phyloP scores from a whole-genome alignment of 2,329 filamentous ascomycete species.

The Phyllosticta capitalensis region DNA sequence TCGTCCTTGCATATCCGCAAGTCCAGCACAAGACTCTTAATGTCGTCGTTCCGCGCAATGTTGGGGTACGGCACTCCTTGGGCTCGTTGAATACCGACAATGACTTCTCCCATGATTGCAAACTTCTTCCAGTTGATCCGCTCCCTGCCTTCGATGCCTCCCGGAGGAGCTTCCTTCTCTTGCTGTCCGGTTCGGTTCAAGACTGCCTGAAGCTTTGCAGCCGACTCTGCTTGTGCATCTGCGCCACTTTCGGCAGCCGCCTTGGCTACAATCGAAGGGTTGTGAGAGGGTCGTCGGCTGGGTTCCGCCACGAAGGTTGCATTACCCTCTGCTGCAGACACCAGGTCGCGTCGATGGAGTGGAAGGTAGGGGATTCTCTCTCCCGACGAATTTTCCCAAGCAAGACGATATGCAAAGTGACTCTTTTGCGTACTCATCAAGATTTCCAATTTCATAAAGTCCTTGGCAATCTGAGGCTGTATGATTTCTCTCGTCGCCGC shows the following conservation, averaged over 20 bases:
- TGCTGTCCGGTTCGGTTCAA: constrained; percentile 22
- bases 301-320: constrained; percentile 66
- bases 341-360: constrained; percentile 77
- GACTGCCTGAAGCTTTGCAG: constrained; percentile 3
- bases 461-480: constrained; percentile 60
- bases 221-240: constrained; percentile 1
- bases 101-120: constrained; percentile 85
- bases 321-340: constrained; percentile 87
- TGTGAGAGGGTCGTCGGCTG: constrained; percentile 5
- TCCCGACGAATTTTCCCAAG: constrained; percentile 89
- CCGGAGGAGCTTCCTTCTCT: constrained; percentile 36
- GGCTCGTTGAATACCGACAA: constrained; percentile 83
- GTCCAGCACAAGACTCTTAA: constrained; percentile 68
- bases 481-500: constrained; percentile 70
- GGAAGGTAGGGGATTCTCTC: constrained; percentile 92
- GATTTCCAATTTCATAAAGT: constrained; percentile 79
- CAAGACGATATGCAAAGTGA: constrained; percentile 89
- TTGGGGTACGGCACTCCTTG: constrained; percentile 75
- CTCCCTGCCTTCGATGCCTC: constrained; percentile 37
- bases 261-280: not conserved
- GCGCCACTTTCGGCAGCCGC: constrained; percentile 19
- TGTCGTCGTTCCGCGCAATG: constrained; percentile 57
- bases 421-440: constrained; percentile 90
- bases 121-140: constrained; percentile 98
- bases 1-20: constrained; percentile 76